Evolutionary conservation across 345 rosid species (phyloP).

Genomic region (Trapa incisa): DNA sequence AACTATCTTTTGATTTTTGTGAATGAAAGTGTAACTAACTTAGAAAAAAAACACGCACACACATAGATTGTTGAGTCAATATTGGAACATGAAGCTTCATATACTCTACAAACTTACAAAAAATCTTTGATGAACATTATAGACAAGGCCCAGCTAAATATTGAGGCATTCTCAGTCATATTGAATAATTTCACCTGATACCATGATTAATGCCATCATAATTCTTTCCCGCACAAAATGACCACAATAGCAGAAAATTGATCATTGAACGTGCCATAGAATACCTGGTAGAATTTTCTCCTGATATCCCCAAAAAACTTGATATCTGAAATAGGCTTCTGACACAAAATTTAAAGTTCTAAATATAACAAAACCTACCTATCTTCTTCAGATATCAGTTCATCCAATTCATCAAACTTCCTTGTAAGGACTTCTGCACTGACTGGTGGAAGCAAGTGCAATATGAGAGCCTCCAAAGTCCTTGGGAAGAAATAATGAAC

Average conservation of each 20-base stretch:
- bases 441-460: slow-evolving; percentile 74
- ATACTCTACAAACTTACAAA: background rate
- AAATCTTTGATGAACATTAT: background rate
- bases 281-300: slow-evolving; percentile 57
- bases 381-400: slow-evolving; percentile 42
- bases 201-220: background rate
- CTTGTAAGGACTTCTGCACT: slow-evolving; percentile 74
- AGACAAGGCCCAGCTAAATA: background rate
- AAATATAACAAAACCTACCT: slow-evolving; percentile 22
- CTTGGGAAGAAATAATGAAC: slow-evolving; percentile 38
- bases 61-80: too few species aligned
- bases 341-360: background rate
- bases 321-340: slow-evolving; percentile 3
- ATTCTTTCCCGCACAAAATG: slow-evolving; percentile 44
- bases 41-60: too few species aligned
- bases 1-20: too few species aligned
- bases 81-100: too few species aligned
- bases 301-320: slow-evolving; percentile 24
- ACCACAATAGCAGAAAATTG: slow-evolving; percentile 83
- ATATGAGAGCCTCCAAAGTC: slow-evolving; percentile 69
- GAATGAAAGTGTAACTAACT: too few species aligned
- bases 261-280: slow-evolving; percentile 73
- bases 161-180: background rate
- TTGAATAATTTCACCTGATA: background rate
- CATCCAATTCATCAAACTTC: slow-evolving; percentile 76